Evolutionary conservation across 495 filamentous ascomycete species (phyloP).

Genomic region (Tetracladium marchalianum): DNA sequence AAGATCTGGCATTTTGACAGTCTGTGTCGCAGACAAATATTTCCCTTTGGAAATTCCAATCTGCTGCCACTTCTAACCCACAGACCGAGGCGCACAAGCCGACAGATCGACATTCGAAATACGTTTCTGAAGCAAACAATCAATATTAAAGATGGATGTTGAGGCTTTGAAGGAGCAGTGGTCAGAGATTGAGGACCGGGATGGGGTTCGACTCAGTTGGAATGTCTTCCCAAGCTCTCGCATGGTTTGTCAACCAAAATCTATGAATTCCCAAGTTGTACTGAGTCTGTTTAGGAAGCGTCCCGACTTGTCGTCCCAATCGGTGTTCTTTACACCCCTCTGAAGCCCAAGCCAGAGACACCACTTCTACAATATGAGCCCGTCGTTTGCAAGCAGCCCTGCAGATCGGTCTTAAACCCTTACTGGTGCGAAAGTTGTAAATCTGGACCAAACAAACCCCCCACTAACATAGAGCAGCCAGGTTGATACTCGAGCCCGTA

Average conservation of each 20-base stretch:
- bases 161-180: slow-evolving; percentile 85
- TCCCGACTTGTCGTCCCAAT: slow-evolving; percentile 95
- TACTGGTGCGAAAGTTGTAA: slow-evolving; percentile 57
- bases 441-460: background rate
- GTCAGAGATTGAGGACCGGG: slow-evolving; percentile 92
- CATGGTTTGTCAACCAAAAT: slow-evolving; percentile 52
- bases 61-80: too few species aligned
- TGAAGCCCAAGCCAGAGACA: slow-evolving; percentile 89
- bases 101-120: too few species aligned
- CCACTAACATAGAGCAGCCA: slow-evolving; percentile 47
- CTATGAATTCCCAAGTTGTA: background rate
- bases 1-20: background rate
- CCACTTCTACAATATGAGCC: slow-evolving; percentile 93
- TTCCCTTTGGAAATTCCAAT: too few species aligned
- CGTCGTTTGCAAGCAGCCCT: slow-evolving; percentile 93
- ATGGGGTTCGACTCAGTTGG: slow-evolving; percentile 97
- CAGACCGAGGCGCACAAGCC: too few species aligned
- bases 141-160: slow-evolving; percentile 37
- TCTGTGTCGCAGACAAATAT: too few species aligned
- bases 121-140: background rate
- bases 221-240: slow-evolving; percentile 98
- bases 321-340: slow-evolving; percentile 88
- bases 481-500: slow-evolving; percentile 85
- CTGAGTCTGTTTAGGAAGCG: slow-evolving; percentile 58
- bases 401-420: slow-evolving; percentile 92